phyloP scores from a whole-genome alignment of 176 grass and related monocot genomes.

The Canna indica region DNA sequence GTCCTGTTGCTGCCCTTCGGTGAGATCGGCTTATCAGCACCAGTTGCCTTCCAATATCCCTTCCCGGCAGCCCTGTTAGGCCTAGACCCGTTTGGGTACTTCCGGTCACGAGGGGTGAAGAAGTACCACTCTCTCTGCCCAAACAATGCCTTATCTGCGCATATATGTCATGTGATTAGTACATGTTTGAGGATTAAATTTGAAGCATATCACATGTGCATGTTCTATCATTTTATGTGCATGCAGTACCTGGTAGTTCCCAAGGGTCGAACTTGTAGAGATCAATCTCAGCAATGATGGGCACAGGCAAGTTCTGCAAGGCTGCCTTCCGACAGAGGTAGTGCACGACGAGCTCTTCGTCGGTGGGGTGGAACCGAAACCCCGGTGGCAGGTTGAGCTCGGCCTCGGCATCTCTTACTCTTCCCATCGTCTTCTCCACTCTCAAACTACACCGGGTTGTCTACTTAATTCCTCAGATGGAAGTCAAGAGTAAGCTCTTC shows the following conservation, averaged over 20 bases:
- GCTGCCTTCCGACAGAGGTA: conserved; percentile 61
- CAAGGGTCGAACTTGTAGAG: conserved; percentile 69
- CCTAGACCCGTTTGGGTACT: conserved; percentile 10
- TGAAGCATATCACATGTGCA: not conserved
- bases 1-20: not conserved
- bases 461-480: not conserved
- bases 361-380: conserved; percentile 83
- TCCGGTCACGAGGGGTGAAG: conserved; percentile 14
- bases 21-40: conserved; percentile 5
- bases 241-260: conserved; percentile 50
- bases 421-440: conserved; percentile 1
- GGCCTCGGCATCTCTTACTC: conserved; percentile 54
- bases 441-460: not conserved
- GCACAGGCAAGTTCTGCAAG: conserved; percentile 1
- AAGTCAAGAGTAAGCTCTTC: not conserved
- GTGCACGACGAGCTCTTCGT: conserved; percentile 72
- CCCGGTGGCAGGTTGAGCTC: conserved; percentile 76
- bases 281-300: conserved; percentile 85
- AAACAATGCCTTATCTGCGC: conserved; percentile 8
- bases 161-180: not conserved
- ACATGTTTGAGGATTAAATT: not conserved
- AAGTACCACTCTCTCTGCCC: conserved; percentile 17
- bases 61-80: conserved; percentile 6
- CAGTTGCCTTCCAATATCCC: conserved; percentile 15
- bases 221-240: not conserved